Conservation (phyloP, 2,329 filamentous ascomycete species). For the Esteya vermicola region DNA sequence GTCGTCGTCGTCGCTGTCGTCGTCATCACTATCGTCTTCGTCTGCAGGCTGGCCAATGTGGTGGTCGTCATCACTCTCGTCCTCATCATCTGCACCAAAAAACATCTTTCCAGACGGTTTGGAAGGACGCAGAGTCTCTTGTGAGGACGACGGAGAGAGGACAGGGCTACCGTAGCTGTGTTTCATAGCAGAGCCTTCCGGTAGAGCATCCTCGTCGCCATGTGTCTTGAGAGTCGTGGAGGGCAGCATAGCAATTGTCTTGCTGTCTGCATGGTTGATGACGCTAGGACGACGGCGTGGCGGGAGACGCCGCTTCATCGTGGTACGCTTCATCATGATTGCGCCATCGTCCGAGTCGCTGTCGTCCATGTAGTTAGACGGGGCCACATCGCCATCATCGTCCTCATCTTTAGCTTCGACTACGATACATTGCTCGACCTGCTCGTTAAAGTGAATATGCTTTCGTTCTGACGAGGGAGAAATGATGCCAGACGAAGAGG, state of each 20-base stretch:
- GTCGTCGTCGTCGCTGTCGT: conserved; percentile 2
- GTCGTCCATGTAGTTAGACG: conserved; percentile 25
- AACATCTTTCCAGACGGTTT: conserved; percentile 52
- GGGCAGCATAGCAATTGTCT: conserved; percentile 77
- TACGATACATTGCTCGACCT: conserved; percentile 91
- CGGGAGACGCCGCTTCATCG: conserved; percentile 40
- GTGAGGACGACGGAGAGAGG: conserved; percentile 62
- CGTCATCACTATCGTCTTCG: conserved; percentile 10
- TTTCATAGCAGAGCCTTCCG: conserved; percentile 43
- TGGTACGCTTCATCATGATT: conserved; percentile 66
- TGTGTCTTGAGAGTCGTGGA: conserved; percentile 79
- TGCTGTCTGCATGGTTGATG: conserved; percentile 44
- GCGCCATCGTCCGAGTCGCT: conserved; percentile 63
- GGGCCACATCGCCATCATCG: conserved; percentile 43
- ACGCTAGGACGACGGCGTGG: conserved; percentile 30
- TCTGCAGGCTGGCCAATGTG: conserved; percentile 10
- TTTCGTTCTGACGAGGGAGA: conserved; percentile 54
- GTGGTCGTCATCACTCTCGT: conserved; percentile 32
- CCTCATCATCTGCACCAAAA: conserved; percentile 46
- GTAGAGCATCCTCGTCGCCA: conserved; percentile 56
- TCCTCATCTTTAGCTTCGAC: conserved; percentile 75
- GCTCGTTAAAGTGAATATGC: conserved; percentile 93
- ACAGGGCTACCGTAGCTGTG: conserved; percentile 39
- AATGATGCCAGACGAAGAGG: conserved; percentile 54
- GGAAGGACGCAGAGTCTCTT: conserved; percentile 65